phyloP scores from a whole-genome alignment of 2,329 filamentous ascomycete genomes.

The Pyrenophora graminea region DNA sequence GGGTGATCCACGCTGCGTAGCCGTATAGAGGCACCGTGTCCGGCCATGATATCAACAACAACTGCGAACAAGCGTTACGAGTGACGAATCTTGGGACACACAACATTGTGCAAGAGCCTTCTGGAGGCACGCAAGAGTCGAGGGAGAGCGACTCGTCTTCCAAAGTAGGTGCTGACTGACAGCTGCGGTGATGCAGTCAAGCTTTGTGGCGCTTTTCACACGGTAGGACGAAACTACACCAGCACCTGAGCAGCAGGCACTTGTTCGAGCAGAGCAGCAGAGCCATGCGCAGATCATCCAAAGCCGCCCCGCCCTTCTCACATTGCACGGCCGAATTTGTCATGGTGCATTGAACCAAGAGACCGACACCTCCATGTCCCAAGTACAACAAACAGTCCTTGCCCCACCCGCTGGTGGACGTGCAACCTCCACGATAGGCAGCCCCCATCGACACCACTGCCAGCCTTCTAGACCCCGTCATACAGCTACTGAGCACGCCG shows the following conservation, averaged over 20 bases:
- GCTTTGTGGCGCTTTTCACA: slow-evolving; percentile 42
- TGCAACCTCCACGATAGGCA: slow-evolving; percentile 10
- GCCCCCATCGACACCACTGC: slow-evolving; percentile 3
- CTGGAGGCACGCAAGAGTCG: neutral
- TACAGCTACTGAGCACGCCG: neutral
- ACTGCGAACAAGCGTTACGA: slow-evolving; percentile 14
- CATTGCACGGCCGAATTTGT: neutral
- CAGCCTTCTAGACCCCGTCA: neutral
- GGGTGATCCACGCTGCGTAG: slow-evolving; percentile 2
- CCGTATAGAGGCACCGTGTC: slow-evolving; percentile 9
- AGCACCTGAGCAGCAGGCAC: slow-evolving; percentile 8
- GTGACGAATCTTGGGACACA: slow-evolving; percentile 13
- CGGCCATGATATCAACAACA: slow-evolving; percentile 11
- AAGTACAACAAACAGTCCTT: slow-evolving; percentile 6
- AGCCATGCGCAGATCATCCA: neutral
- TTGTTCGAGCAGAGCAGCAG: slow-evolving; percentile 2
- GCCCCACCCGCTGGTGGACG: slow-evolving; percentile 1
- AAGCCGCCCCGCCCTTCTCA: neutral
- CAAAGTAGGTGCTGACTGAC: slow-evolving; percentile 24
- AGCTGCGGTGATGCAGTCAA: slow-evolving; percentile 33
- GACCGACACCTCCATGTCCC: neutral
- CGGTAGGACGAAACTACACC: slow-evolving; percentile 15
- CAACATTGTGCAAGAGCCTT: neutral
- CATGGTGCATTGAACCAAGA: neutral
- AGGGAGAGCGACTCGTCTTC: neutral